Evolutionary conservation across 768 basidiomycete genomes (phyloP).

Genomic region (Rhizopogon roseolus): DNA sequence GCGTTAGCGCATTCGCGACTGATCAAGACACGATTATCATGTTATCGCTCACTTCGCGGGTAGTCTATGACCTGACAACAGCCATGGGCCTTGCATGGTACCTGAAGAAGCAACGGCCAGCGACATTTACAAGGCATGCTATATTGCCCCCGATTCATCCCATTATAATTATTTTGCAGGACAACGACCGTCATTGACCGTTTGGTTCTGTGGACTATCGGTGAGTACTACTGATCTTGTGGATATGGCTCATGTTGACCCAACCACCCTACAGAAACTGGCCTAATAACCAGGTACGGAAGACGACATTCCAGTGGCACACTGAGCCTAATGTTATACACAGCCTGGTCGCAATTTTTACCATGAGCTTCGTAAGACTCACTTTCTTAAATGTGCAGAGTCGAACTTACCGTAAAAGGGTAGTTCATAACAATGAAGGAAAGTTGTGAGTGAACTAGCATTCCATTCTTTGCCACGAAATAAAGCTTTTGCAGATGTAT

Average conservation of each 20-base stretch:
- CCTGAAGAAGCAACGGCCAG: background rate
- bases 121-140: background rate
- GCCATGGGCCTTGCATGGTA: background rate
- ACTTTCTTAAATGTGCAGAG: background rate
- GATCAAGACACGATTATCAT: background rate
- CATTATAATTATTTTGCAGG: background rate
- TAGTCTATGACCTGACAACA: background rate
- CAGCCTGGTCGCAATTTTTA: background rate
- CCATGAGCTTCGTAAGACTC: background rate
- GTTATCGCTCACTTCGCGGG: background rate
- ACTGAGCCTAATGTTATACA: background rate
- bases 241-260: background rate
- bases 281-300: background rate
- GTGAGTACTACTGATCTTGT: background rate
- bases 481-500: background rate
- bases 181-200: background rate
- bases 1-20: background rate
- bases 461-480: background rate
- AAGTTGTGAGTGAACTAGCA: background rate
- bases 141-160: background rate
- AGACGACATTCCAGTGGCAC: background rate
- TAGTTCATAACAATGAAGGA: background rate
- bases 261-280: background rate
- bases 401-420: background rate
- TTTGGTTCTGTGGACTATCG: constrained; percentile 1